Base-by-base conservation (phyloP, 2,329 filamentous ascomycete species). In the Cadophora sp. region DNA sequence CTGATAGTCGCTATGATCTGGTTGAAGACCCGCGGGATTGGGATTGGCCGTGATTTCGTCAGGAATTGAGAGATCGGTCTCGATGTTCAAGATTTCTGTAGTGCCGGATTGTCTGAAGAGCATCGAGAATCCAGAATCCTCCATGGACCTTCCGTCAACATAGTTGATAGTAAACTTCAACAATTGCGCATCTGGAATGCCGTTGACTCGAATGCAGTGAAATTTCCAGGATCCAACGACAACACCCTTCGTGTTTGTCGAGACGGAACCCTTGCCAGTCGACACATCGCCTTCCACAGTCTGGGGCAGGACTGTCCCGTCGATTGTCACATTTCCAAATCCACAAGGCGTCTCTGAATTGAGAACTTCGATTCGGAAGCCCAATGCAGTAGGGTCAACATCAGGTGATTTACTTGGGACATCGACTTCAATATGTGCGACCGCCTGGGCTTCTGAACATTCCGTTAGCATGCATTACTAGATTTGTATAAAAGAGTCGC, bases 151-250 rank as follows among this genome's bases (percentile, higher is more conserved):
- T 60, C 80, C 82, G 73, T 85, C 79, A 40, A 86, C 68, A 8
- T 77, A 79, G 46, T 81, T 73, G 53, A 86, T 75, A 43, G 79
- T 77, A 53, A 87, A 80, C 66, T 77, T 80, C 73, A 87, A 74
- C 16, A 81, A 72, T 72, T 86, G 83, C 60, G 81, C 81, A 60
- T 81, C 76, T 14, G 80, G 78, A 48, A 79, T 75, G 27, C 79
- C 77, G 65, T 80, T 79, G 62, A 80, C 76, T 16, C 79, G 78
- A 48, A 83, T 75, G 69, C 85, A 87, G 67, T 80, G 79, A 66
- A 85, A 82, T 19, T 77, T 75, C 85, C 85, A 87, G 61, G 79
- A 78, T 66, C 82, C 83, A 26, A 79, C 75, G 63, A 85, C 76
- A 61, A 78, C 72, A 65, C 76, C 77, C 65, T 80, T 80, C 31